phyloP scores from a whole-genome alignment of 2,329 filamentous ascomycete genomes.

The Cytospora mali region DNA sequence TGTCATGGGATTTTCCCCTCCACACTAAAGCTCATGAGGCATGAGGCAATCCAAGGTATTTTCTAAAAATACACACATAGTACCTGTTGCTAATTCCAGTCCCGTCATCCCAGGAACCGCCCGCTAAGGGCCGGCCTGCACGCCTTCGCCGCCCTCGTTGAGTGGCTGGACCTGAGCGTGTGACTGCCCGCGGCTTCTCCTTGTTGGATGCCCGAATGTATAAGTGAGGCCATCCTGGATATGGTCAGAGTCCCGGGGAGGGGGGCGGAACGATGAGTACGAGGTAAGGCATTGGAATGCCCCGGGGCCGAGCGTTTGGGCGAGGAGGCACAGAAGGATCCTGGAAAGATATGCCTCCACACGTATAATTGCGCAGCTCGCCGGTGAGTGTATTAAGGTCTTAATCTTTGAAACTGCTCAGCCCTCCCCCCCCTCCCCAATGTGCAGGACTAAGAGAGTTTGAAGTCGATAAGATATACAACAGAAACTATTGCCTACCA shows the following conservation, averaged over 20 bases:
- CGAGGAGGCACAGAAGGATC: neutral
- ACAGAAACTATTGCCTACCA: too few species aligned
- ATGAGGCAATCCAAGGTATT: slow-evolving; percentile 69
- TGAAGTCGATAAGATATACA: too few species aligned
- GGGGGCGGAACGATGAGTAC: neutral
- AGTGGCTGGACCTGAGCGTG: slow-evolving; percentile 46
- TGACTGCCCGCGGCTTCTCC: slow-evolving; percentile 42
- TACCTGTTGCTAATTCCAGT: too few species aligned
- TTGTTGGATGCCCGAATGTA: slow-evolving; percentile 28
- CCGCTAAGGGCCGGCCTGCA: slow-evolving; percentile 53
- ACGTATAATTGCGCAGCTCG: neutral
- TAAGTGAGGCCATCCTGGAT: neutral
- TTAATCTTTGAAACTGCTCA: neutral
- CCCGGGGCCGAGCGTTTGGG: neutral
- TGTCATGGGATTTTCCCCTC: slow-evolving; percentile 83
- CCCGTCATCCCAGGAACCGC: slow-evolving; percentile 63
- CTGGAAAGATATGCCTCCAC: neutral
- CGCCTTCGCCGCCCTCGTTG: slow-evolving; percentile 46
- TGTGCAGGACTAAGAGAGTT: too few species aligned
- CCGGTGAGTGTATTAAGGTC: neutral
- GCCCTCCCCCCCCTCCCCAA: neutral
- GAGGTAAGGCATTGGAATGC: neutral
- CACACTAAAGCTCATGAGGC: slow-evolving; percentile 82
- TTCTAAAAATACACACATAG: too few species aligned
- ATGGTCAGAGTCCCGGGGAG: too few species aligned